Conservation (phyloP, 2,329 filamentous ascomycete species). For the Laburnicola sp. region DNA sequence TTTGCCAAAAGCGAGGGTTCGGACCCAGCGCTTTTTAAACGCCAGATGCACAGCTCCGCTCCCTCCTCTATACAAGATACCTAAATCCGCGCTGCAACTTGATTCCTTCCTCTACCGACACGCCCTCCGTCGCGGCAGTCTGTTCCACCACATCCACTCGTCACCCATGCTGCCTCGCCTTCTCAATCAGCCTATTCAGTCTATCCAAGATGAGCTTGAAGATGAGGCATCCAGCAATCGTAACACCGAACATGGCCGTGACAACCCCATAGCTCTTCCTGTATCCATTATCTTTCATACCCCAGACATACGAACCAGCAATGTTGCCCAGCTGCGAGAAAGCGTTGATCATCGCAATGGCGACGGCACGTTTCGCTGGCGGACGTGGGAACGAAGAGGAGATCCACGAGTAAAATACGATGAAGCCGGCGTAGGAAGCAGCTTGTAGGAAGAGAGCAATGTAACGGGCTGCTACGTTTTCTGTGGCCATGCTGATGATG, state of each 20-base stretch:
- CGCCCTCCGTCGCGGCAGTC: slow-evolving; percentile 34
- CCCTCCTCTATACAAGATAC: slow-evolving; percentile 32
- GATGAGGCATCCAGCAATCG: slow-evolving; percentile 55
- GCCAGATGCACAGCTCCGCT: not conserved
- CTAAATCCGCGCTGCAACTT: slow-evolving; percentile 36
- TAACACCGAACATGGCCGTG: slow-evolving; percentile 64
- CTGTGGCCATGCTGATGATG: slow-evolving; percentile 40
- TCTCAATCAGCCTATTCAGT: slow-evolving; percentile 40
- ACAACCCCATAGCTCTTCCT: slow-evolving; percentile 68
- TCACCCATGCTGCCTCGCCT: slow-evolving; percentile 34
- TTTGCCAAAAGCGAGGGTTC: too few relatives aligned
- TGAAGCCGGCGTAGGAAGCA: slow-evolving; percentile 47
- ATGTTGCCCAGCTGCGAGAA: slow-evolving; percentile 43
- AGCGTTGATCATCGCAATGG: slow-evolving; percentile 64
- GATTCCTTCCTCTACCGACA: slow-evolving; percentile 34
- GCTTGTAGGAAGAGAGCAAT: slow-evolving; percentile 41
- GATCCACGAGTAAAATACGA: slow-evolving; percentile 45
- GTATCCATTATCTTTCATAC: slow-evolving; percentile 61
- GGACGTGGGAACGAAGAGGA: slow-evolving; percentile 54
- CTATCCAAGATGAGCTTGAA: slow-evolving; percentile 34
- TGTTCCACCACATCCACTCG: slow-evolving; percentile 35
- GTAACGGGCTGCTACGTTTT: slow-evolving; percentile 38
- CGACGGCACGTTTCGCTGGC: slow-evolving; percentile 63
- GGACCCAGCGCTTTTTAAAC: too few relatives aligned
- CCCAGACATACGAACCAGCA: slow-evolving; percentile 66